Conservation (phyloP, 805 yeast species). For the Candida multigemmis region DNA sequence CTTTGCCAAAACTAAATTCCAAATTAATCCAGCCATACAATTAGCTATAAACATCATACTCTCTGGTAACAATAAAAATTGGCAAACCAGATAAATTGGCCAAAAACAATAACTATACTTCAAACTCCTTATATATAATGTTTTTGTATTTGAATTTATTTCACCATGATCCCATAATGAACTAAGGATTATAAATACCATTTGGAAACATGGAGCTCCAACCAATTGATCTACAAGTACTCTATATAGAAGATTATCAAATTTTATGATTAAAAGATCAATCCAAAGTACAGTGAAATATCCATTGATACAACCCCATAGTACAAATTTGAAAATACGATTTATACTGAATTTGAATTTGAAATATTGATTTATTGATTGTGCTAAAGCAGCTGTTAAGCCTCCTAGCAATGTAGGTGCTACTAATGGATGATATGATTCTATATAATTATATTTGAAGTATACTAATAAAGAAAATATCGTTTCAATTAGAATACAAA, state of each 20-base stretch:
- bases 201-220: constrained; percentile 49
- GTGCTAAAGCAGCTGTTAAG: constrained; percentile 33
- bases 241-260: constrained; percentile 27
- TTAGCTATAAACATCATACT: constrained; percentile 49
- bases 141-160: constrained; percentile 19
- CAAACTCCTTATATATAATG: constrained; percentile 37
- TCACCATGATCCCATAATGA: constrained; percentile 49
- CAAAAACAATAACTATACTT: constrained; percentile 47
- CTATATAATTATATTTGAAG: constrained; percentile 16
- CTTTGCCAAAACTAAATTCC: constrained; percentile 44
- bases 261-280: constrained; percentile 27
- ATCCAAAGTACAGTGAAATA: constrained; percentile 48
- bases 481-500: constrained; percentile 17
- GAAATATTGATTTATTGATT: constrained; percentile 26
- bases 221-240: constrained; percentile 44
- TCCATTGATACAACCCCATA: constrained; percentile 59
- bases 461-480: constrained; percentile 16
- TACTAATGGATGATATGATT: constrained; percentile 13
- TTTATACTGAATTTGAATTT: constrained; percentile 21
- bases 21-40: constrained; percentile 45
- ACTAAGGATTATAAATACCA: constrained; percentile 37
- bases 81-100: constrained; percentile 47
- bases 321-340: constrained; percentile 35
- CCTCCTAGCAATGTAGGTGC: constrained; percentile 32
- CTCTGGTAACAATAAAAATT: constrained; percentile 41